A percentile compares a stretch with the other conserved stretches of the same genome.
Conservation (phyloP, 345 rosid genomes). For the Dimocarpus longan region DNA sequence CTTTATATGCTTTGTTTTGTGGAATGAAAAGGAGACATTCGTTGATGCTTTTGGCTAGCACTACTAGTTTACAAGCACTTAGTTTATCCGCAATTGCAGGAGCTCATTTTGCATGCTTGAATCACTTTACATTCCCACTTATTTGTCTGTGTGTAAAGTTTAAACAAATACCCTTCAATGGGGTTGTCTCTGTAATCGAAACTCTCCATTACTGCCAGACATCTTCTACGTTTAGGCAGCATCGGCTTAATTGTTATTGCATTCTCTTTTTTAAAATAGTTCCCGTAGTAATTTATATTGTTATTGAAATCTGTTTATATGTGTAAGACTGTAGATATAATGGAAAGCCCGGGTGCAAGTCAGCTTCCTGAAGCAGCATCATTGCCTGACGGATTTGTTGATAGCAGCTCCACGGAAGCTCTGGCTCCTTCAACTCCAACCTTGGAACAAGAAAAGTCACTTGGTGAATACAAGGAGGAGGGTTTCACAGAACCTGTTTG, state of each 20-base stretch:
- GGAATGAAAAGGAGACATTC: not conserved
- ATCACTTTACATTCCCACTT: not conserved
- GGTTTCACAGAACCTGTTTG: conserved; percentile 22
- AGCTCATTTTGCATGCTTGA: not conserved
- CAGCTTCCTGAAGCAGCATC: conserved; percentile 92
- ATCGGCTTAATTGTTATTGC: not conserved
- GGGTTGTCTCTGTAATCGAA: not conserved
- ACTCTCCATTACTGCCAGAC: not conserved
- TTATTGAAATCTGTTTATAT: not conserved
- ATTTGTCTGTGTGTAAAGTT: not conserved
- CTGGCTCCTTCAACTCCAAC: conserved; percentile 52
- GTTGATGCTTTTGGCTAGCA: not conserved
- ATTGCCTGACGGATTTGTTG: conserved; percentile 94
- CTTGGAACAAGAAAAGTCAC: conserved; percentile 45
- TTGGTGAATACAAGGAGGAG: conserved; percentile 33
- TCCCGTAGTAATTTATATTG: not conserved
- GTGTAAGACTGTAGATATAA: conserved; percentile 35
- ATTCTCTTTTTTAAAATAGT: not conserved
- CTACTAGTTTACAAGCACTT: not conserved
- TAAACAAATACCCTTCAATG: not conserved
- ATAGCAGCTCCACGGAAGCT: conserved; percentile 60
- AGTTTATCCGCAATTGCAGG: not conserved
- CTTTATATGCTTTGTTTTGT: not conserved
- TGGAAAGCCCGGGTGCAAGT: conserved; percentile 64
- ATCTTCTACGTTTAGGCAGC: not conserved